Base-by-base conservation (phyloP, 2,329 filamentous ascomycete species). In the Annulohypoxylon truncatum region DNA sequence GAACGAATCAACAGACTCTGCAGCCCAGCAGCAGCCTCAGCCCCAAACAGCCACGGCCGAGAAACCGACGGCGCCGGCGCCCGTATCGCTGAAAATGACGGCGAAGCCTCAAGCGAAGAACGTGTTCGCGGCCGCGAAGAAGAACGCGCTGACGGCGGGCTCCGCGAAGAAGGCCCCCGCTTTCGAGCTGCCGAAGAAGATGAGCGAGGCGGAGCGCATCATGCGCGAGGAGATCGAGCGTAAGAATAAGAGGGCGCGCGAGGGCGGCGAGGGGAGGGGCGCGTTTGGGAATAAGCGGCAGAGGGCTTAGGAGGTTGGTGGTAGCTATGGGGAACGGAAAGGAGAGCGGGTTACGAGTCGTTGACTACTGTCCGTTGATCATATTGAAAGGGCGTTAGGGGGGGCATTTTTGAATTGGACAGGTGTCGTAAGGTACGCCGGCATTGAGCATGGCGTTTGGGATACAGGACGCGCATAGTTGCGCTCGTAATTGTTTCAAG, bases 171-270 rank as follows among this genome's bases (percentile, higher is more conserved):
- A 92, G 76, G 67, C 77, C 0, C 73, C 81, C 29, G 84, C 83
- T 9, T 80, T 87, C 2, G 88, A 88, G 66, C 85, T 86, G 58
- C 89, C 89, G 1, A 93, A 92, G 83, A 96, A 92, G 74, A 95
- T 97, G 87, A 95, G 92, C 73, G 93, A 96, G 76, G 91, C 90
- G 2, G 93, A 95, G 79, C 86, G 91, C 56, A 96, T 96, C 74
- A 97, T 97, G 94, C 92, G 91, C 78, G 90, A 92, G 72, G 92
- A 94, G 75, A 85, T 93, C 79, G 91, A 93, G 72, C 84, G 85
- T 69, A 94, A 93, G 76, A 83, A n/a, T n/a, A n/a, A n/a, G n/a
- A n/a, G 90, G 59, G 79, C 83, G 31, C 82, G 87, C 50, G 85
- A 83, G 8, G 76, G 76, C 3, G 8, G 76, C 3, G 78, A 77